Conservation (phyloP, 495 filamentous ascomycete genomes). For the Penicillium samsonianum region DNA sequence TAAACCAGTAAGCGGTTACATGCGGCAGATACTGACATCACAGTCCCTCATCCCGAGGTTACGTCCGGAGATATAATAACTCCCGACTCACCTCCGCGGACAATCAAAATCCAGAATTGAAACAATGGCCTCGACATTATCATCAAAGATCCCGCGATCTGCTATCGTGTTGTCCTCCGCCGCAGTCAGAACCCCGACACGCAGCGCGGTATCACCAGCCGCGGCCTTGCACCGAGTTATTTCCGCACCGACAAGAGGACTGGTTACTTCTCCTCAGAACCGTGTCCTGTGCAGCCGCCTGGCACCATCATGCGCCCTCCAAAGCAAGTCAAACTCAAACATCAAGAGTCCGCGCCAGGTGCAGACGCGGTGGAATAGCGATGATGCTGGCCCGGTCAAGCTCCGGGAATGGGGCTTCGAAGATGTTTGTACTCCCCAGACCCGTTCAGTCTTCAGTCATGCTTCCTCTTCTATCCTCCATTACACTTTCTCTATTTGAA, state of each 20-base stretch:
- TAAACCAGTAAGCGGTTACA: slow-evolving; percentile 26
- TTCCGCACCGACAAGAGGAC: slow-evolving; percentile 21
- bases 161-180: slow-evolving; percentile 17
- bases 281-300: not conserved
- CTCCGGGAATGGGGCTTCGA: slow-evolving; percentile 46
- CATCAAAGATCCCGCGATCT: slow-evolving; percentile 23
- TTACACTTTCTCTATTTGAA: not conserved
- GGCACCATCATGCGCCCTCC: not conserved
- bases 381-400: slow-evolving; percentile 4
- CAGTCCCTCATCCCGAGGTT: slow-evolving; percentile 16
- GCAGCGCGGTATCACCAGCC: slow-evolving; percentile 14
- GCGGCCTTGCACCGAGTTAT: slow-evolving; percentile 18
- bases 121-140: slow-evolving; percentile 32
- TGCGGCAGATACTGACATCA: slow-evolving; percentile 37
- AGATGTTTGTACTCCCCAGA: slow-evolving; percentile 34
- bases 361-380: slow-evolving; percentile 29
- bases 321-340: not conserved
- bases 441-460: not conserved
- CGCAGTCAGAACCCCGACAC: slow-evolving; percentile 20
- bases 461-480: not conserved
- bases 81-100: not conserved
- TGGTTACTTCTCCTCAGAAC: slow-evolving; percentile 14
- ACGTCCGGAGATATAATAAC: slow-evolving; percentile 4
- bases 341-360: not conserved
- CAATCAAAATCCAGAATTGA: not conserved